A percentile compares a stretch with the other conserved stretches of the same genome.
These are phyloP conservation scores for Tricholoma flavovirens DNA, from an alignment of 768 basidiomycete species.

Conservation along the genomic window DNA sequence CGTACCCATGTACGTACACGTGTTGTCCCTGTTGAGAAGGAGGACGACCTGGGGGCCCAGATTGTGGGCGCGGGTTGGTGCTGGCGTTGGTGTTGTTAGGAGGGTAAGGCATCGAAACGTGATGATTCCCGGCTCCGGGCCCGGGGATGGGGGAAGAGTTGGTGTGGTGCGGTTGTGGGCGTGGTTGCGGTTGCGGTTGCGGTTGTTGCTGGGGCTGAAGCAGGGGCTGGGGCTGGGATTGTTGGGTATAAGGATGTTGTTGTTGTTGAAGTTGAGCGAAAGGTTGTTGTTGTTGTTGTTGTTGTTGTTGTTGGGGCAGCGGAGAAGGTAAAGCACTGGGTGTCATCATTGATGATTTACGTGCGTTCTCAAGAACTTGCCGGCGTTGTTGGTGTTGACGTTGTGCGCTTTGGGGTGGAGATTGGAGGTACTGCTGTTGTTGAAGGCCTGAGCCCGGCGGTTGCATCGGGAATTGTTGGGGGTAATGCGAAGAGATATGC, in stretches of 20 bases:
- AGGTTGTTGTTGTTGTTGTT: background rate
- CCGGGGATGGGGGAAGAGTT: background rate
- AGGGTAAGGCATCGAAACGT: background rate
- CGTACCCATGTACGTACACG: too few relatives aligned
- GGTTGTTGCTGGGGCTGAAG: background rate
- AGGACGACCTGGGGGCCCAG: constrained; percentile 19
- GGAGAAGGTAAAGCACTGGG: background rate
- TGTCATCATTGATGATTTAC: background rate
- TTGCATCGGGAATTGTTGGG: too few relatives aligned
- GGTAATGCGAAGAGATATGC: too few relatives aligned
- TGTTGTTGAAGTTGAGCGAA: constrained; percentile 1
- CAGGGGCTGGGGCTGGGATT: background rate
- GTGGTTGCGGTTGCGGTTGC: too few relatives aligned
- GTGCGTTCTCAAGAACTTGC: background rate
- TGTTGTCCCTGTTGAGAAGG: too few relatives aligned
- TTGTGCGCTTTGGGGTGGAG: too few relatives aligned
- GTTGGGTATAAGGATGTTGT: background rate
- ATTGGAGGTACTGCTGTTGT: background rate
- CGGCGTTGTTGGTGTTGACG: constrained; percentile 11
- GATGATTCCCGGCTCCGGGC: background rate
- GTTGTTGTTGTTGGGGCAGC: background rate
- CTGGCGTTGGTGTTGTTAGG: constrained; percentile 4
- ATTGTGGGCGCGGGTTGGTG: background rate
- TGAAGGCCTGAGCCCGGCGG: too few relatives aligned
- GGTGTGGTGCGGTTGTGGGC: background rate